These are phyloP conservation scores for Aspergillus eucalypticola DNA, from an alignment of 2,329 filamentous ascomycete genomes.

Conservation along the genomic window DNA sequence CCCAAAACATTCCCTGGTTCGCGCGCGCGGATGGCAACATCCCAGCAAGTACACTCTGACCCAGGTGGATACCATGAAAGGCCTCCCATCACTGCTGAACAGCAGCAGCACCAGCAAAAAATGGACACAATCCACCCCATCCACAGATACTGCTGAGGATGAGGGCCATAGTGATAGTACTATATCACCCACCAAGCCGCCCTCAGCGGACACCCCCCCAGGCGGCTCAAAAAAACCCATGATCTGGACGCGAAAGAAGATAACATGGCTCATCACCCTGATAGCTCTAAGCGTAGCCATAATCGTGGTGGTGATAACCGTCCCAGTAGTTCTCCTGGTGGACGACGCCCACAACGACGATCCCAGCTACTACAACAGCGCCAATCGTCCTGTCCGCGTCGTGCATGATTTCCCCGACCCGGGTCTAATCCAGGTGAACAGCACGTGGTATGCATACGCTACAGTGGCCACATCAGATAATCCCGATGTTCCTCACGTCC, in stretches of 20 bases:
- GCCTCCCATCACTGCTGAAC: not conserved
- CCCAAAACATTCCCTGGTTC: not conserved
- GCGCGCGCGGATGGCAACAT: not conserved
- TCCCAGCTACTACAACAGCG: constrained; percentile 19
- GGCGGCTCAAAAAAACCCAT: not conserved
- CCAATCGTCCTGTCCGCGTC: constrained; percentile 24
- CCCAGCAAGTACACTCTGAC: not conserved
- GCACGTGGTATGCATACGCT: constrained; percentile 38
- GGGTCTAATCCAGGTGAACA: constrained; percentile 31
- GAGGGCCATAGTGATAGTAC: no score
- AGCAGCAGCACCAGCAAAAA: not conserved
- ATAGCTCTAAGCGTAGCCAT: not conserved
- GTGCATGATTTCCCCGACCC: constrained; percentile 35
- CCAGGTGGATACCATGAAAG: not conserved
- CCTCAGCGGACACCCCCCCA: not conserved
- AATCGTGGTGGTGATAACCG: constrained; percentile 18
- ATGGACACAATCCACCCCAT: not conserved
- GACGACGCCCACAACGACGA: constrained; percentile 13
- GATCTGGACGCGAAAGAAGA: constrained; percentile 15
- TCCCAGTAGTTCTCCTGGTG: constrained; percentile 22
- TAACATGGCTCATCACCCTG: constrained; percentile 1
- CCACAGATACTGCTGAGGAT: not conserved
- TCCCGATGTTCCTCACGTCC: constrained; percentile 45
- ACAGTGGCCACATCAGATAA: constrained; percentile 26
- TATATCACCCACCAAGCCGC: constrained; percentile 1